phyloP scores from a whole-genome alignment of 257 asterid species.

The Eustoma russellianum region DNA sequence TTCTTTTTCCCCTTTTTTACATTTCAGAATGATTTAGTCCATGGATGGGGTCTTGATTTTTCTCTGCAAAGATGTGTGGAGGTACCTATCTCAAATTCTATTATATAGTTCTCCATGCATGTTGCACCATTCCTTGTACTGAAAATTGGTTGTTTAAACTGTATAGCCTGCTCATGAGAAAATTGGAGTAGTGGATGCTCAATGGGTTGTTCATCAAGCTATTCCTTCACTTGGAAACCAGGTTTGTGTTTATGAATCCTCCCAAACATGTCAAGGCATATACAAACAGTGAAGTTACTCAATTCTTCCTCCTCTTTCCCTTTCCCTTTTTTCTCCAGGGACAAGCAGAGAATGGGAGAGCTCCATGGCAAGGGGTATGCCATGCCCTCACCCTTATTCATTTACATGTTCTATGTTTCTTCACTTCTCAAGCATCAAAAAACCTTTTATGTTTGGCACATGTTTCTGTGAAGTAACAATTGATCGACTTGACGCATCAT shows the following conservation, averaged over 20 bases:
- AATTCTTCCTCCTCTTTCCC: not conserved
- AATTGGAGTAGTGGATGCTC: constrained; percentile 88
- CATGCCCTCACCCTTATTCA: not conserved
- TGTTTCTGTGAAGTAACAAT: too few species aligned
- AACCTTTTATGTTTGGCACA: too few species aligned
- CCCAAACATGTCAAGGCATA: too few species aligned
- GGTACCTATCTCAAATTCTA: constrained; percentile 11
- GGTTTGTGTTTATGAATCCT: constrained; percentile 19
- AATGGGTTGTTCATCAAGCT: constrained; percentile 90
- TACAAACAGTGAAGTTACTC: too few species aligned
- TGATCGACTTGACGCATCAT: too few species aligned
- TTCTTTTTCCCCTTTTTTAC: not conserved
- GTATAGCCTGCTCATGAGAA: constrained; percentile 77
- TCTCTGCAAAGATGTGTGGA: constrained; percentile 84
- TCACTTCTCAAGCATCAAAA: too few species aligned
- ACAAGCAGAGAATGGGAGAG: constrained; percentile 56
- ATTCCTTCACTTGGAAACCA: constrained; percentile 88
- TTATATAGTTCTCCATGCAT: not conserved
- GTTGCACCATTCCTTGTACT: not conserved
- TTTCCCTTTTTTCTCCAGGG: constrained; percentile 38
- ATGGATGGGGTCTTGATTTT: constrained; percentile 97
- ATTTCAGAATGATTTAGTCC: constrained; percentile 83
- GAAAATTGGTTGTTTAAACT: not conserved
- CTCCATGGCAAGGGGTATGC: constrained; percentile 97
- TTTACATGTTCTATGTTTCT: too few species aligned